Base-by-base conservation (phyloP, 2,329 filamentous ascomycete species). In the Acarospora socialis region DNA sequence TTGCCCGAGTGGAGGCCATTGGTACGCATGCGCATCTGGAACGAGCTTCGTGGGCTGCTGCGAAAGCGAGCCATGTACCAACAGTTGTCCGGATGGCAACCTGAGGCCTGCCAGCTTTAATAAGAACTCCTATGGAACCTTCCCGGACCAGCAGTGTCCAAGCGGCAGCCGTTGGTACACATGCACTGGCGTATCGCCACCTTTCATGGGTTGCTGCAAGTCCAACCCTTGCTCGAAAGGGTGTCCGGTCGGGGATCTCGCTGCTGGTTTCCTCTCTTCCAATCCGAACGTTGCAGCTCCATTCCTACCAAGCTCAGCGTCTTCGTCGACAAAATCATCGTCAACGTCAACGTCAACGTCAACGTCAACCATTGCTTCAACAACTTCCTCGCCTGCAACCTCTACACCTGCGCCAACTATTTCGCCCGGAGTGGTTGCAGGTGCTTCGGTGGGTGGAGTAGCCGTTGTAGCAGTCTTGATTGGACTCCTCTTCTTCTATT, bases 21-120 rank as follows among this genome's bases (percentile, higher is more conserved):
- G 56, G 45, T 51, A 54, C 34, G 46, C 54, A 10, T 59, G 55
- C 33, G 37, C 43, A 7, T 41, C 41, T 4, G 35, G 40, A 6
- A 41, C 48, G 10, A 46, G 44, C 4, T 62, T 61, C 27, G 46
- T 61, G 14, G 58, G 58, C 4, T 61, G 57, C 41, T 61, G 59
- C 40, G 21, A 22, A 7, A 33, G 37, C 4, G 46, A 59, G 21
- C 52, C 56, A 4, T 61, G 57, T 38, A 32, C 43, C 3, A 49
- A 45, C n/a, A 53, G 53, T 13, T 60, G 57, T 31, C 41, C 49
- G 2, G 41, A 45, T 35, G 50, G 46, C 7, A 46, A 51, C 34
- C 35, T 61, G 14, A 44, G 44, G 9, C 18, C 47, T 6, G 50
- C 45, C 8, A 50, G 38, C 28, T 60, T 56, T 43, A 49, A 53